Evolutionary conservation across 2,329 filamentous ascomycete genomes (phyloP), one percentile per base, ranked within the genome.

Genomic region (Penicillium olsonii): DNA sequence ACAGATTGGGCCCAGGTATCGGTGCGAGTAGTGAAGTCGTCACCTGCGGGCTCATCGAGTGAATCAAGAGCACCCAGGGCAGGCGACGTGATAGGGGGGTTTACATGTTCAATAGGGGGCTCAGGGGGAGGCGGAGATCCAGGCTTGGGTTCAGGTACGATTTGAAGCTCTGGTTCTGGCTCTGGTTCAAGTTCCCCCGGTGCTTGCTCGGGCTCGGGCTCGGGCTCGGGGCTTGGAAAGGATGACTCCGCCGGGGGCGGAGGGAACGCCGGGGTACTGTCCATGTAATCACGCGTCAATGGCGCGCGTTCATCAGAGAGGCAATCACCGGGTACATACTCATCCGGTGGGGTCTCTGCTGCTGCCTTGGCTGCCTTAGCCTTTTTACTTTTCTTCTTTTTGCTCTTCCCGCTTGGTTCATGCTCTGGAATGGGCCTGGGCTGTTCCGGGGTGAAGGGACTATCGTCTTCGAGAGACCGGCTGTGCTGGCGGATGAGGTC

Each of bases 1-100:
- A 76, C 68, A 11, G 71, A 68, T 44, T 69, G 68, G 29, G 72
- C 68, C 74, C 74, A 76, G n/a, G 67, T 72, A 56, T 69, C 70
- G 5, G 72, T 75, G 37, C 71, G 64, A 34, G 62, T 59, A 26
- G 59, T 60, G 7, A 70, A 61, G 39, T 74, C 69, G 35, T 63
- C 67, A 17, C 68, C 67, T 6, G 60, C 58, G 14, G 63, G 58
- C 20, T 64, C 63, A 40, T 55, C 57, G 24, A 71, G 55, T 12
- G 68, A 64, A 17, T 61, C 69, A 14, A 74, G 60, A 14, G 67
- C 68, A 52, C 71, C 68, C 38, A 74, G 62, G n/a, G 68, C 65
- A 11, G 73, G 72, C 7, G 71, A 70, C 20, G 62, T 62, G 26
- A 68, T 62, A 33, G 59, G 49, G 42, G 61, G 63, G 40, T 48